phyloP scores from a whole-genome alignment of 2,329 filamentous ascomycete genomes.

The Blastomyces emzantsi region DNA sequence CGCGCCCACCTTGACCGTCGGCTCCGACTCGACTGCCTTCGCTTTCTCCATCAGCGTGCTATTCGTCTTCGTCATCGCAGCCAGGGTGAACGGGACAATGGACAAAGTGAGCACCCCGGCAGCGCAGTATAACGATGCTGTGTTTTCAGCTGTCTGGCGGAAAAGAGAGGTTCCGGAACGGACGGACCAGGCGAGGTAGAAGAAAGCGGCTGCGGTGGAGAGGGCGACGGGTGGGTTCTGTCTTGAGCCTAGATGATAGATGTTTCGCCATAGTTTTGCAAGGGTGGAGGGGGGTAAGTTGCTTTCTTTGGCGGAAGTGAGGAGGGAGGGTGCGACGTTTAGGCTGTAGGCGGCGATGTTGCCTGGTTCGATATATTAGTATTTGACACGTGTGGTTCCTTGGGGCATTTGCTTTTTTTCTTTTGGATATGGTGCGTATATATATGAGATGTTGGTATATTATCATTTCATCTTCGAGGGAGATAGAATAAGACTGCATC shows the following conservation, averaged over 20 bases:
- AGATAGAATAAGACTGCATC: neutral
- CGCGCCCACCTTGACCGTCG: conserved; percentile 16
- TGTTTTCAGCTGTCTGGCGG: conserved; percentile 10
- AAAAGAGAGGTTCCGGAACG: conserved; percentile 12
- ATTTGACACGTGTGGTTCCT: neutral
- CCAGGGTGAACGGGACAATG: conserved; percentile 29
- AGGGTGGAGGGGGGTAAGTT: conserved; percentile 18
- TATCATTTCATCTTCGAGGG: neutral
- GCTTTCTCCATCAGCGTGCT: conserved; percentile 21
- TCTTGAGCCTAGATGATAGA: conserved; percentile 44
- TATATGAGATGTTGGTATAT: neutral
- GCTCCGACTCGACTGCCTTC: conserved; percentile 20
- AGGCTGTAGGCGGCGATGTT: conserved; percentile 25
- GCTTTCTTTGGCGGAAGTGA: conserved; percentile 17
- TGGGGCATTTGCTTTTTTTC: neutral
- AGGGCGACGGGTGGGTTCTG: conserved; percentile 45
- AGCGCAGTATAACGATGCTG: conserved; percentile 19
- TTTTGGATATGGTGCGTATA: neutral
- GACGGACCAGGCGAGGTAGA: conserved; percentile 28
- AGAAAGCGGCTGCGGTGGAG: conserved; percentile 45
- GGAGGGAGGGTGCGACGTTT: conserved; percentile 21
- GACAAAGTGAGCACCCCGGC: conserved; percentile 25
- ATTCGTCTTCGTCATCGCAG: conserved; percentile 25
- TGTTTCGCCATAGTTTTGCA: conserved; percentile 24
- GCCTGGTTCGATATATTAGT: conserved; percentile 15